Conservation (phyloP, 1,284 basidiomycete genomes). For the Naganishia albida region DNA sequence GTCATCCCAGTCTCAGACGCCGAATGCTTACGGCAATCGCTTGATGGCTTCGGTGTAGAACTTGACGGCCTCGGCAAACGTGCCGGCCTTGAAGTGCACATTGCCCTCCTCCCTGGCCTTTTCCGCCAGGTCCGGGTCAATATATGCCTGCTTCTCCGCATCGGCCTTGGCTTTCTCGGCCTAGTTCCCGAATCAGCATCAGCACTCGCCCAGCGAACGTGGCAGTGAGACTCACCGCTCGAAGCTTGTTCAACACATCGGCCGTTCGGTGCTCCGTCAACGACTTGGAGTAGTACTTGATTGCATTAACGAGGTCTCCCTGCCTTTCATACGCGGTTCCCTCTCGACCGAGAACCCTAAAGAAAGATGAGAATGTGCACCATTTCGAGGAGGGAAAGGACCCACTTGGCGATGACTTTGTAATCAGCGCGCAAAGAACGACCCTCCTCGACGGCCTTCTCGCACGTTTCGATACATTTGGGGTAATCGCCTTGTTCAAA, state of each 20-base stretch:
- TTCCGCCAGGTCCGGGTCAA: slow-evolving; percentile 83
- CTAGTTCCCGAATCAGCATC: slow-evolving; percentile 39
- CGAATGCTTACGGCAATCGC: slow-evolving; percentile 68
- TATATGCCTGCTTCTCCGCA: slow-evolving; percentile 76
- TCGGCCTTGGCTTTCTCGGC: slow-evolving; percentile 79
- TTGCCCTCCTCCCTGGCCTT: slow-evolving; percentile 90
- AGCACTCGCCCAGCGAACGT: neutral
- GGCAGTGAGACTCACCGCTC: slow-evolving; percentile 56
- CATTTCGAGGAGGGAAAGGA: too few relatives aligned
- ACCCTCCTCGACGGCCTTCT: slow-evolving; percentile 93
- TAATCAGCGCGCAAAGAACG: slow-evolving; percentile 63
- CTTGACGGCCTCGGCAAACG: slow-evolving; percentile 90
- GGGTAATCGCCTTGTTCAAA: slow-evolving; percentile 92
- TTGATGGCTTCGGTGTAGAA: slow-evolving; percentile 95
- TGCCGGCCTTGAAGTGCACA: slow-evolving; percentile 82
- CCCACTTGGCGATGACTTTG: slow-evolving; percentile 61
- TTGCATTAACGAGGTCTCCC: slow-evolving; percentile 72
- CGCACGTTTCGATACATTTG: slow-evolving; percentile 85
- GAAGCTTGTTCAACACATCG: slow-evolving; percentile 86
- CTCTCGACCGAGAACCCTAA: slow-evolving; percentile 82
- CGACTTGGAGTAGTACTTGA: slow-evolving; percentile 88
- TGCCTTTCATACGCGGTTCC: slow-evolving; percentile 84
- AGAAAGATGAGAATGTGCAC: too few relatives aligned
- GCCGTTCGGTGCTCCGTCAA: slow-evolving; percentile 96
- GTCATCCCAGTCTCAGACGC: neutral